Evolutionary conservation across 2,329 filamentous ascomycete genomes (phyloP).

Genomic region (Scorias spongiosa): DNA sequence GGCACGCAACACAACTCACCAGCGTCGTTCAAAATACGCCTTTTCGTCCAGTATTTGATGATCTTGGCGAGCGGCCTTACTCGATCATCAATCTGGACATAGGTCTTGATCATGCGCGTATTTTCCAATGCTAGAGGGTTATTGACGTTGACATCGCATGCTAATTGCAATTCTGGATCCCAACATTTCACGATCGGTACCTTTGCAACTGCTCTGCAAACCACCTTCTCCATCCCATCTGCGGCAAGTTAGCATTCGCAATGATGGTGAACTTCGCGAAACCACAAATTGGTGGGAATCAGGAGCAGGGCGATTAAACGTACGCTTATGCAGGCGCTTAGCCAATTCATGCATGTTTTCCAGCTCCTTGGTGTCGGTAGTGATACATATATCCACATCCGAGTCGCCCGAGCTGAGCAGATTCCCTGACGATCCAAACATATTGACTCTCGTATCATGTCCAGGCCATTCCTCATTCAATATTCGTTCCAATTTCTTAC

Average conservation of each 20-base stretch:
- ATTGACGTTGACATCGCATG: slow-evolving; percentile 98
- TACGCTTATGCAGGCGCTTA: slow-evolving; percentile 71
- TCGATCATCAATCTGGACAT: slow-evolving; percentile 81
- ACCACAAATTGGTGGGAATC: too few species aligned
- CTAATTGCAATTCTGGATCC: slow-evolving; percentile 80
- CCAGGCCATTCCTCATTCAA: slow-evolving; percentile 87
- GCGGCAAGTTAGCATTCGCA: slow-evolving; percentile 1
- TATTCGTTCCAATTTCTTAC: slow-evolving; percentile 75
- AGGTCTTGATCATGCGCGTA: slow-evolving; percentile 93
- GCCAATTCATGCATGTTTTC: slow-evolving; percentile 86
- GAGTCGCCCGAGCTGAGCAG: slow-evolving; percentile 88
- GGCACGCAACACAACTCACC: slow-evolving; percentile 41
- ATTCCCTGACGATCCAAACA: slow-evolving; percentile 98
- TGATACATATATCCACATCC: slow-evolving; percentile 97
- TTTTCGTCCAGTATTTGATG: slow-evolving; percentile 93
- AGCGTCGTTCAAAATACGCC: slow-evolving; percentile 86
- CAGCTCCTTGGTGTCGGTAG: slow-evolving; percentile 72
- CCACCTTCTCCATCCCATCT: slow-evolving; percentile 95
- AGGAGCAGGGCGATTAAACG: slow-evolving; percentile 21
- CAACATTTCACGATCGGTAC: slow-evolving; percentile 98
- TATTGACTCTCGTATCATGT: slow-evolving; percentile 73
- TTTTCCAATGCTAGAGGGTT: slow-evolving; percentile 91
- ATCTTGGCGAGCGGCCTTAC: slow-evolving; percentile 91
- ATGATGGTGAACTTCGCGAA: background rate
- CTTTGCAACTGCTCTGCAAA: slow-evolving; percentile 87